Evolutionary conservation across 768 basidiomycete species (phyloP).

Genomic region (Infundibulicybe gibba): DNA sequence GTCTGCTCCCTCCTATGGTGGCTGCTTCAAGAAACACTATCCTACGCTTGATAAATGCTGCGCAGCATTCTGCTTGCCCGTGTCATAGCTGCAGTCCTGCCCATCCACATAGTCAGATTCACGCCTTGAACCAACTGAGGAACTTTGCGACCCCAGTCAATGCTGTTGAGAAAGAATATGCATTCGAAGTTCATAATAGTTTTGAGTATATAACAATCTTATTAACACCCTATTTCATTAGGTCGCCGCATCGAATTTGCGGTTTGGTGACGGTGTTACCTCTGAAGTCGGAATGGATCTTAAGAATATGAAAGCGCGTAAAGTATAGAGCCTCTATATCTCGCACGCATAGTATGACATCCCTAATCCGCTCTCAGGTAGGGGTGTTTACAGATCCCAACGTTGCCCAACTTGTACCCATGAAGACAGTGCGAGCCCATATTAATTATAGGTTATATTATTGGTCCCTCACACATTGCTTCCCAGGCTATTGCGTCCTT

Average conservation of each 20-base stretch:
- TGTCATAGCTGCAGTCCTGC: constrained; percentile 66
- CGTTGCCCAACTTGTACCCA: constrained; percentile 75
- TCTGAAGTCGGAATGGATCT: constrained; percentile 91
- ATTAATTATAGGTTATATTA: background rate
- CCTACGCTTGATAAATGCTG: constrained; percentile 69
- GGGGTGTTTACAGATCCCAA: constrained; percentile 92
- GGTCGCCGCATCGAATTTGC: constrained; percentile 84
- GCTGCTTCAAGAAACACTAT: constrained; percentile 60
- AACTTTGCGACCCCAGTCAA: constrained; percentile 78
- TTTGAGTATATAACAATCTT: background rate
- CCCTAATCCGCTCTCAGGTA: constrained; percentile 47
- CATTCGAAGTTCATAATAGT: constrained; percentile 65
- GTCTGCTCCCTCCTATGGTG: constrained; percentile 25
- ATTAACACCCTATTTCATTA: constrained; percentile 18
- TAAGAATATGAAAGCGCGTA: constrained; percentile 88
- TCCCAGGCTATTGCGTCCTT: constrained; percentile 72
- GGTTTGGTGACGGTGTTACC: constrained; percentile 90
- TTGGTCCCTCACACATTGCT: constrained; percentile 1
- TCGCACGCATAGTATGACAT: constrained; percentile 1
- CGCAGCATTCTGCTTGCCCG: constrained; percentile 72
- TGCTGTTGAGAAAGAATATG: constrained; percentile 78
- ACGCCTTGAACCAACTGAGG: constrained; percentile 59
- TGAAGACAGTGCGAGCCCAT: constrained; percentile 62
- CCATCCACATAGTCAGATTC: constrained; percentile 36
- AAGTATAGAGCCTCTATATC: constrained; percentile 44